Conservation (phyloP, 1,284 basidiomycete genomes). For the Puccinia novopanici region DNA sequence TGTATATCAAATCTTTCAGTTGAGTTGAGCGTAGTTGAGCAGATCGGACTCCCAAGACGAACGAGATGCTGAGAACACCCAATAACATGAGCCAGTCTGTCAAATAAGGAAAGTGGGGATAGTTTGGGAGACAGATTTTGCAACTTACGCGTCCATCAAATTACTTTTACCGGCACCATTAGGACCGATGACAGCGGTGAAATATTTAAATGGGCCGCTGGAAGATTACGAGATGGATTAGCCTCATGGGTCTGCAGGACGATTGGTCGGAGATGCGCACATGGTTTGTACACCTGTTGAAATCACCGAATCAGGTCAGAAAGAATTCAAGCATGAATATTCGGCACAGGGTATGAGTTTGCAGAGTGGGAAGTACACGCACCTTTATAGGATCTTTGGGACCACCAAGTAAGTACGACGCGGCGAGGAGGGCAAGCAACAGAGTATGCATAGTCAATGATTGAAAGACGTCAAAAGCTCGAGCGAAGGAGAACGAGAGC, state of each 20-base stretch:
- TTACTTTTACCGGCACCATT: constrained; percentile 99
- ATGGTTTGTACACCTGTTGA: constrained; percentile 14
- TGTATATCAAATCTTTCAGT: constrained; percentile 91
- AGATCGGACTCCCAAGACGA: constrained; percentile 93
- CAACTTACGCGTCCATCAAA: constrained; percentile 81
- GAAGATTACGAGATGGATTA: constrained; percentile 17
- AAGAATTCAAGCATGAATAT: constrained; percentile 8
- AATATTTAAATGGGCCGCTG: constrained; percentile 79
- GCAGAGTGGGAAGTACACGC: background rate
- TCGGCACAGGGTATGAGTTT: background rate
- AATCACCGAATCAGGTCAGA: background rate
- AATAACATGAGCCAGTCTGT: constrained; percentile 4
- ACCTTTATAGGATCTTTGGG: constrained; percentile 46
- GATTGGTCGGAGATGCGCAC: constrained; percentile 1
- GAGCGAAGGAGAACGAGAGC: background rate
- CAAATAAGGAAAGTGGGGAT: background rate
- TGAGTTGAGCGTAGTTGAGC: constrained; percentile 89
- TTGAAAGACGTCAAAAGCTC: background rate
- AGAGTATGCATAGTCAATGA: background rate
- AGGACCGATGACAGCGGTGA: constrained; percentile 94
- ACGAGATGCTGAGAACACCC: constrained; percentile 69
- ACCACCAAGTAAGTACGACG: background rate
- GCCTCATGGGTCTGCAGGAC: background rate
- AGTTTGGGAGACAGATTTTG: constrained; percentile 28
- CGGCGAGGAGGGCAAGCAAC: background rate